Conservation (phyloP, 805 yeast species). For the Ascoidea asiatica region DNA sequence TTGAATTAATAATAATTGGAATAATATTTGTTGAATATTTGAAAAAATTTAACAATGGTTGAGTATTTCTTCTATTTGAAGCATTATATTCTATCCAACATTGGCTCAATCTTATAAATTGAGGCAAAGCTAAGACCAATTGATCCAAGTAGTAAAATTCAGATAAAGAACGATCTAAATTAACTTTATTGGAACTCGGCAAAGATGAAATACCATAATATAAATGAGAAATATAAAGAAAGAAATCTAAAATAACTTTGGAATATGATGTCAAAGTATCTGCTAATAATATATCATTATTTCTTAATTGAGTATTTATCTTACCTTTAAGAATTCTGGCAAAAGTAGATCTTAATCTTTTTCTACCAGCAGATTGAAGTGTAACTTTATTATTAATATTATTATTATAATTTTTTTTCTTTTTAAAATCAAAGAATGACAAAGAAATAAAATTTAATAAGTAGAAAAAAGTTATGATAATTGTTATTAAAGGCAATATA, state of each 20-base stretch:
- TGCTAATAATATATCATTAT: slow-evolving; percentile 70
- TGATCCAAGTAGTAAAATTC: slow-evolving; percentile 18
- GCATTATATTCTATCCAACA: slow-evolving; percentile 56
- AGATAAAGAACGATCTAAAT: not conserved
- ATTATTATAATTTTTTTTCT: no score
- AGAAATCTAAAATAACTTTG: slow-evolving; percentile 61
- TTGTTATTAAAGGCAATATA: slow-evolving; percentile 25
- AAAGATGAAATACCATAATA: slow-evolving; percentile 22
- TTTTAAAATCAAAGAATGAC: slow-evolving; percentile 7
- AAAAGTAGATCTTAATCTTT: slow-evolving; percentile 34
- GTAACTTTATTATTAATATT: no score
- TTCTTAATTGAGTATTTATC: slow-evolving; percentile 44
- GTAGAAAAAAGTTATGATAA: slow-evolving; percentile 20
- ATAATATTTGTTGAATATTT: slow-evolving; percentile 58
- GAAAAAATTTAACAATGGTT: slow-evolving; percentile 55
- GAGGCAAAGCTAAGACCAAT: slow-evolving; percentile 36
- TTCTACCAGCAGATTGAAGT: slow-evolving; percentile 18
- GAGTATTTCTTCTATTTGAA: slow-evolving; percentile 28
- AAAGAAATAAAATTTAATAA: slow-evolving; percentile 21
- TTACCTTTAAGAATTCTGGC: slow-evolving; percentile 43
- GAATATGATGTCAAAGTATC: slow-evolving; percentile 79
- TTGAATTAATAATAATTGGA: slow-evolving; percentile 33
- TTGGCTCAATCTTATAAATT: slow-evolving; percentile 66
- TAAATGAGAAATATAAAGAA: slow-evolving; percentile 38
- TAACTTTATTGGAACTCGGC: slow-evolving; percentile 12